phyloP scores from a whole-genome alignment of 805 yeast genomes.

The Starmerella apicola region DNA sequence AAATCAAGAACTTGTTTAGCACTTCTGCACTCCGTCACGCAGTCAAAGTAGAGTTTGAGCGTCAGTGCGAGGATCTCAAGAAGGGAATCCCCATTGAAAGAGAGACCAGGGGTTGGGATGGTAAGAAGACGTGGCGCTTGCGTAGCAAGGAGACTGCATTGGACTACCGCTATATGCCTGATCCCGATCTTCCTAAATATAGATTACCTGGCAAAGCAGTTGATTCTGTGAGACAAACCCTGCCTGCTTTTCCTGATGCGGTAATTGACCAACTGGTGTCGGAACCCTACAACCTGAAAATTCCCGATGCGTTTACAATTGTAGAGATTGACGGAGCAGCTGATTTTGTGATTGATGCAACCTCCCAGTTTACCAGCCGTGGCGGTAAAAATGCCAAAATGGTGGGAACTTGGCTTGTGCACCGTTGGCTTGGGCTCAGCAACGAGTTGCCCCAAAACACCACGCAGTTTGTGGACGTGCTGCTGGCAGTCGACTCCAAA shows the following conservation, averaged over 20 bases:
- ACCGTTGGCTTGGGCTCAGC: slow-evolving; percentile 63
- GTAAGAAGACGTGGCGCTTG: slow-evolving; percentile 48
- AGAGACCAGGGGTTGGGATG: slow-evolving; percentile 93
- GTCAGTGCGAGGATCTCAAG: slow-evolving; percentile 49
- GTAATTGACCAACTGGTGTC: slow-evolving; percentile 35
- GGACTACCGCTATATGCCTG: slow-evolving; percentile 91
- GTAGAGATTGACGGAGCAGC: slow-evolving; percentile 35
- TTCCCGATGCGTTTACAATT: slow-evolving; percentile 66
- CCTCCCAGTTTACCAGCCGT: slow-evolving; percentile 22
- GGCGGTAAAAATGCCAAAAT: slow-evolving; percentile 25
- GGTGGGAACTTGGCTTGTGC: slow-evolving; percentile 69
- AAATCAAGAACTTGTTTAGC: slow-evolving; percentile 78
- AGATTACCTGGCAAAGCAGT: slow-evolving; percentile 35
- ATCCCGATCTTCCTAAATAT: slow-evolving; percentile 68
- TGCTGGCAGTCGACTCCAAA: slow-evolving; percentile 36
- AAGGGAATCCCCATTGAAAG: slow-evolving; percentile 28
- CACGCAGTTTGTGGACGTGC: slow-evolving; percentile 40
- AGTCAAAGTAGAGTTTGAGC: slow-evolving; percentile 49
- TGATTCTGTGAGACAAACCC: slow-evolving; percentile 29
- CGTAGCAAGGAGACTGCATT: slow-evolving; percentile 70
- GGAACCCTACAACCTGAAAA: slow-evolving; percentile 42
- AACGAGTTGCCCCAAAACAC: slow-evolving; percentile 37
- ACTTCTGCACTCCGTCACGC: slow-evolving; percentile 71
- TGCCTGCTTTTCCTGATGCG: slow-evolving; percentile 53
- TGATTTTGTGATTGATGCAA: slow-evolving; percentile 31